Conservation (phyloP, 441 rosid genomes). For the Codiaeum variegatum region DNA sequence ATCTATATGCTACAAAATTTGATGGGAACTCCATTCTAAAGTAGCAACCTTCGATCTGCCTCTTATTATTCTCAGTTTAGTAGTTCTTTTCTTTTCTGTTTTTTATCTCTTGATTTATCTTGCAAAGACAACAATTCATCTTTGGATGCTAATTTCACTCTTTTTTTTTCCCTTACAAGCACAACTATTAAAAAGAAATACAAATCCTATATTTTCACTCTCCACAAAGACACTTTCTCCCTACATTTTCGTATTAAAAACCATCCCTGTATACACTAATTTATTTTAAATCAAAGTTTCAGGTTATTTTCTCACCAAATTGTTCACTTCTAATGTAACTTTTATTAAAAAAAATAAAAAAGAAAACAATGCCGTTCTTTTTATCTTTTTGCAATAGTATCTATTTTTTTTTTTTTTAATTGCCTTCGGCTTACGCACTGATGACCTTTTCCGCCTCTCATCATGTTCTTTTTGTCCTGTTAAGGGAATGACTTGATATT, state of each 20-base stretch:
- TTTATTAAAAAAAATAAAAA: too few relatives aligned
- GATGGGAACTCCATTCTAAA: constrained; percentile 17
- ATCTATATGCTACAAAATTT: constrained; percentile 15
- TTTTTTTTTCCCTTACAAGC: too few relatives aligned
- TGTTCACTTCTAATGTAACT: too few relatives aligned
- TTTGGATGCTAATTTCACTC: not conserved
- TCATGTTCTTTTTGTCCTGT: not conserved
- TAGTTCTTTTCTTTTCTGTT: not conserved
- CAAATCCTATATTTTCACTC: too few relatives aligned
- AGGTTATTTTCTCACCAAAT: too few relatives aligned
- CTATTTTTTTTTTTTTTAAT: too few relatives aligned
- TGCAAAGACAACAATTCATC: constrained; percentile 12
- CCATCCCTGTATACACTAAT: too few relatives aligned
- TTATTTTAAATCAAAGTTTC: not conserved
- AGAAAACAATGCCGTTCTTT: too few relatives aligned
- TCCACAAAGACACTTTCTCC: too few relatives aligned
- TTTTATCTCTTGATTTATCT: not conserved
- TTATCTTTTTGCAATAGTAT: too few relatives aligned
- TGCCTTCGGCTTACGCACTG: not conserved
- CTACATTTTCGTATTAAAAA: too few relatives aligned
- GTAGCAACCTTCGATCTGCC: constrained; percentile 5
- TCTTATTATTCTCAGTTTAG: not conserved
- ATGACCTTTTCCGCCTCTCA: not conserved
- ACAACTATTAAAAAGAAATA: too few relatives aligned
- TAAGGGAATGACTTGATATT: constrained; percentile 3